Base-by-base conservation (phyloP, 495 filamentous ascomycete genomes). In the Xylaria scruposa region DNA sequence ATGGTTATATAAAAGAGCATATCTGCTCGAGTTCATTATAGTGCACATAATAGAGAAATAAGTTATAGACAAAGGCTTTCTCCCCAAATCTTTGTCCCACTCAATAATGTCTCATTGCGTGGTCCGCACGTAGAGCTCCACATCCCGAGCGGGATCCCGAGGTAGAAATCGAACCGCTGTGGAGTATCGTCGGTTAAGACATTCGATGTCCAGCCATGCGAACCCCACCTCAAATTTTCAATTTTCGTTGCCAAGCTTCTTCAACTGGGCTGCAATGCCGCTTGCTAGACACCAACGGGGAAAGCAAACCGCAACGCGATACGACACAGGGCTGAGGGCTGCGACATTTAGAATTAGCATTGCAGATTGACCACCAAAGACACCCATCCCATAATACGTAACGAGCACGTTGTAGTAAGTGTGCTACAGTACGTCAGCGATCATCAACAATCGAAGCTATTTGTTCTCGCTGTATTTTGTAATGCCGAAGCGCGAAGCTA, bases 401-500 rank as follows among this genome's bases (percentile, higher is more conserved):
- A 56, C 13, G 2, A 56, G 5, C 21, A 29, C 0, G 26, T 54
- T 54, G 4, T 29, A 29, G 12, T 21, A 6, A 42, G 38, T 42
- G 38, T 12, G 12, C 42, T 51, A 31, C 9, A 29, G 2, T 24
- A 33, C 15, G 13, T 19, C 12, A 19, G 26, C 21, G 42, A 10
- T 19, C 21, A 26, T 47, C 24, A 47, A 67, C 38, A 31, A 38
- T 19, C 63, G 12, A 38, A 24, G 26, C 29, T 7, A 47, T 47
- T 53, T 47, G 46, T 26, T 44, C 60, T 67, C 63, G 63, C 44
- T 53, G 29, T 40, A 38, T 53, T 12, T 7, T 13, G 46, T 21
- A 36, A 67, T 36, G 63, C 63, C 63, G 63, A 67, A 67, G 63
- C 63, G 63, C 63, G 63, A 67, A 36, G 63, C 63, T 67, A 53